These are phyloP conservation scores for Cucumis variabilis DNA, from an alignment of 331 rosid species.

Conservation along the genomic window DNA sequence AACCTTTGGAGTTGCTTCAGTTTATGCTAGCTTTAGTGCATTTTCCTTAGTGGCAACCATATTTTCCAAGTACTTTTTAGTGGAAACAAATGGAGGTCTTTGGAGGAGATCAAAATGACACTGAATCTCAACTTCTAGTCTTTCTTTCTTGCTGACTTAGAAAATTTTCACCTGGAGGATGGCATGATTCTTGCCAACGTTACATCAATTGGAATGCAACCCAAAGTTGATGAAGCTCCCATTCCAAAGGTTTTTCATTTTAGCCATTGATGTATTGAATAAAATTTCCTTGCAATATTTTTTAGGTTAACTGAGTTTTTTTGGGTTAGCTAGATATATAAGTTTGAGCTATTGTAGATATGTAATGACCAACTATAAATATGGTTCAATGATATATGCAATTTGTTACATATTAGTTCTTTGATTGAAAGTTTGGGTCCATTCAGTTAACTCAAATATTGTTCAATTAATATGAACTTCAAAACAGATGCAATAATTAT, in stretches of 20 bases:
- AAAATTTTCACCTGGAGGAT: slow-evolving; percentile 45
- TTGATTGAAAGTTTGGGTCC: no score
- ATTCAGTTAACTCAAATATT: no score
- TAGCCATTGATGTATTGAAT: background rate
- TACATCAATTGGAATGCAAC: slow-evolving; percentile 58
- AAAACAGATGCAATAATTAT: no score
- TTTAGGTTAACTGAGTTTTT: no score
- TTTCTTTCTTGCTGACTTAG: slow-evolving; percentile 46
- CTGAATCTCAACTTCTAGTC: slow-evolving; percentile 50
- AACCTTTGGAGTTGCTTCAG: slow-evolving; percentile 80
- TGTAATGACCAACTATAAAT: no score
- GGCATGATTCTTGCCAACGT: slow-evolving; percentile 61
- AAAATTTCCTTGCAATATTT: background rate
- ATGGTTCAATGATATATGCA: no score
- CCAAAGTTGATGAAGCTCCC: slow-evolving; percentile 69
- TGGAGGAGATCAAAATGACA: slow-evolving; percentile 87
- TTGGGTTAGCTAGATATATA: no score
- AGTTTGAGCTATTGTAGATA: no score
- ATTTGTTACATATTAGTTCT: no score
- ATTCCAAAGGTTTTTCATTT: slow-evolving; percentile 71
- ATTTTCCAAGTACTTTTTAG: slow-evolving; percentile 66
- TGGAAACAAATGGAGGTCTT: slow-evolving; percentile 91
- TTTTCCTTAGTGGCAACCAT: slow-evolving; percentile 75
- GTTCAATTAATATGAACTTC: no score
- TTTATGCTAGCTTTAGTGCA: slow-evolving; percentile 76